These are phyloP conservation scores for Breynia disticha DNA, from an alignment of 441 rosid genomes.

Conservation along the genomic window DNA sequence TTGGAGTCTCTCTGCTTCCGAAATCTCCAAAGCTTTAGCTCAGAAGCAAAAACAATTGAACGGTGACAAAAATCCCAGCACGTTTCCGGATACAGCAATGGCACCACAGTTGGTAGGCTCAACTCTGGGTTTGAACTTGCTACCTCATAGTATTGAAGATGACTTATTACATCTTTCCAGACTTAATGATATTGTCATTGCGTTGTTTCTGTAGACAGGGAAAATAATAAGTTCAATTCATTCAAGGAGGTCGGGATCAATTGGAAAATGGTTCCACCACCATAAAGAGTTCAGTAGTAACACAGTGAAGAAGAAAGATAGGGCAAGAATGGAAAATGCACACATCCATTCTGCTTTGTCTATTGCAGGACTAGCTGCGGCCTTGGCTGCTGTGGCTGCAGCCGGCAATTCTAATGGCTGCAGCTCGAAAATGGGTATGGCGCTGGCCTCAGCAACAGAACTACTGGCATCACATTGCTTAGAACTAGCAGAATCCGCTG, in stretches of 20 bases:
- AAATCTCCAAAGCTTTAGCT: constrained; percentile 83
- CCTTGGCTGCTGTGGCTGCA: constrained; percentile 65
- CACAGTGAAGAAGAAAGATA: constrained; percentile 67
- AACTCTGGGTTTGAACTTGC: no score
- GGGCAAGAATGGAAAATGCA: constrained; percentile 63
- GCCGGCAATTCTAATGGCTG: constrained; percentile 30
- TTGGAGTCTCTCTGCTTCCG: constrained; percentile 89
- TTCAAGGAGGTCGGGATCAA: constrained; percentile 45
- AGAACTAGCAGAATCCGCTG: constrained; percentile 69
- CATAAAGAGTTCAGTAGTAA: constrained; percentile 39
- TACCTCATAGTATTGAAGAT: no score
- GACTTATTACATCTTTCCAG: neutral
- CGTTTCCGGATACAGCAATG: constrained; percentile 29
- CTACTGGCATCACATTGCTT: constrained; percentile 84
- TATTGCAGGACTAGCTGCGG: constrained; percentile 83
- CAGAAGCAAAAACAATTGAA: constrained; percentile 46
- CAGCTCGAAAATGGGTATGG: constrained; percentile 55
- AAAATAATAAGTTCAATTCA: constrained; percentile 39
- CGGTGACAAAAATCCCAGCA: constrained; percentile 17
- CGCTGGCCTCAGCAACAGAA: constrained; percentile 80
- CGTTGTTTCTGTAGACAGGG: constrained; percentile 32
- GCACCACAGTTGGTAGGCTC: constrained; percentile 17
- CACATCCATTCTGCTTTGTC: constrained; percentile 72
- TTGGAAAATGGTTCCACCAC: constrained; percentile 79
- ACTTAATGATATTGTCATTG: neutral